These are phyloP conservation scores for Suhomyces prunicola DNA, from an alignment of 805 yeast species.

Conservation along the genomic window DNA sequence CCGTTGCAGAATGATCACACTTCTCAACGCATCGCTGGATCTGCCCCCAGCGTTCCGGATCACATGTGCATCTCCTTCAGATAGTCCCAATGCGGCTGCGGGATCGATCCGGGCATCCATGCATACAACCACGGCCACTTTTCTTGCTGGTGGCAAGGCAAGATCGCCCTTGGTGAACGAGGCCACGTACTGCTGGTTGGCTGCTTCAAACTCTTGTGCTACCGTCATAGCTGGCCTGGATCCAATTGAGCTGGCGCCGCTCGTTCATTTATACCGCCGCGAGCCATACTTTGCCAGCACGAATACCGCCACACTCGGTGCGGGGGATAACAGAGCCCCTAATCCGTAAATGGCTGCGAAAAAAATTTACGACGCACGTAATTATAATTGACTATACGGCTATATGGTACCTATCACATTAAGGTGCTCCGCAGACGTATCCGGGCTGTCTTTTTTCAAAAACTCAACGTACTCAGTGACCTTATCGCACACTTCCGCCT, in stretches of 20 bases:
- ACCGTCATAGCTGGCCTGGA: constrained; percentile 4
- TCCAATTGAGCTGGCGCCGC: neutral
- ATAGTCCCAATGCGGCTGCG: constrained; percentile 31
- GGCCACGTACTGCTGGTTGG: constrained; percentile 19
- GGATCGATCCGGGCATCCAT: constrained; percentile 44
- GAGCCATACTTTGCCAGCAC: neutral
- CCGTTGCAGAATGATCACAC: constrained; percentile 39
- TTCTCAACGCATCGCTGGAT: constrained; percentile 37
- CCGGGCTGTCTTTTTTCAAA: constrained; percentile 17
- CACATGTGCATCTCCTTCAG: constrained; percentile 43
- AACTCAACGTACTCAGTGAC: constrained; percentile 20
- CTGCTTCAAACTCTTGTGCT: constrained; percentile 10
- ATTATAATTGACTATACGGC: neutral
- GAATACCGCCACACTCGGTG: neutral
- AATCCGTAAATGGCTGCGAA: neutral
- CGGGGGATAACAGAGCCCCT: neutral
- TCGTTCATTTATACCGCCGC: neutral
- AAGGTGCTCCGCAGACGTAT: constrained; percentile 8
- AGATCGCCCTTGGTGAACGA: constrained; percentile 29
- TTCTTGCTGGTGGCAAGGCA: constrained; percentile 35
- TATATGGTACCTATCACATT: neutral
- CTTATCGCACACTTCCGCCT: constrained; percentile 16
- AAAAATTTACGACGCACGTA: neutral
- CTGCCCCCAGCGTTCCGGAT: constrained; percentile 45
- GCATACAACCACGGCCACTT: constrained; percentile 35